These are phyloP conservation scores for Fragaria vesca DNA, from an alignment of 306 rosid genomes.

Conservation along the genomic window DNA sequence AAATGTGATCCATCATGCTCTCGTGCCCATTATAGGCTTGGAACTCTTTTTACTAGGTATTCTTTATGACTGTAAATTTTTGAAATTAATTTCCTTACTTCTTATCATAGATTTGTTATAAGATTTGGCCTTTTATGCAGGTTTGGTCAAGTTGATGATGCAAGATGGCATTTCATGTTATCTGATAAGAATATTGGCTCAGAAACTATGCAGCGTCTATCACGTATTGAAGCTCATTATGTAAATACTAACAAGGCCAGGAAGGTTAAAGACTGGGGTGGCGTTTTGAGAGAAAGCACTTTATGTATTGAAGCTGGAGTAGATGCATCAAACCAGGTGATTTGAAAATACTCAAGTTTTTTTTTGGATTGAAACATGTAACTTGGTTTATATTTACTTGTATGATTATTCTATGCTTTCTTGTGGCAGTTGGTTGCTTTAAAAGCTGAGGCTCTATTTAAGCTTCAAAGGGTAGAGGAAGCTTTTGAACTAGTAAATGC, in stretches of 20 bases:
- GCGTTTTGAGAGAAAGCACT: slow-evolving; percentile 7
- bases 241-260: slow-evolving; percentile 6
- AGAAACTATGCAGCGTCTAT: not conserved
- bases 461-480: slow-evolving; percentile 12
- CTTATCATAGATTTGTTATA: not conserved
- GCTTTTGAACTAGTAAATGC: slow-evolving; percentile 3
- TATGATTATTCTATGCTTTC: not conserved
- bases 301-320: slow-evolving; percentile 13
- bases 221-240: not conserved
- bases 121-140: not conserved
- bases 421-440: slow-evolving; percentile 5
- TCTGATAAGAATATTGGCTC: not conserved
- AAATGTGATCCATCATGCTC: slow-evolving; percentile 1
- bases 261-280: slow-evolving; percentile 3
- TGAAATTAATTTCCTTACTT: not conserved
- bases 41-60: slow-evolving; percentile 2
- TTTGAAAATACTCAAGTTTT: not conserved
- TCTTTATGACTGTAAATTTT: not conserved
- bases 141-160: slow-evolving; percentile 17
- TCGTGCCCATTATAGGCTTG: not conserved
- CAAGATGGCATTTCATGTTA: slow-evolving; percentile 9
- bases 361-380: not conserved
- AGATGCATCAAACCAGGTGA: slow-evolving; percentile 15
- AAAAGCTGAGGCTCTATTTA: slow-evolving; percentile 12
- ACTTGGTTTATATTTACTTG: not conserved